Percentiles rank a stretch among this genome's conserved stretches.
Conservation (phyloP, 2,329 filamentous ascomycete species). For the Pseudopyrenochaeta lycopersici region DNA sequence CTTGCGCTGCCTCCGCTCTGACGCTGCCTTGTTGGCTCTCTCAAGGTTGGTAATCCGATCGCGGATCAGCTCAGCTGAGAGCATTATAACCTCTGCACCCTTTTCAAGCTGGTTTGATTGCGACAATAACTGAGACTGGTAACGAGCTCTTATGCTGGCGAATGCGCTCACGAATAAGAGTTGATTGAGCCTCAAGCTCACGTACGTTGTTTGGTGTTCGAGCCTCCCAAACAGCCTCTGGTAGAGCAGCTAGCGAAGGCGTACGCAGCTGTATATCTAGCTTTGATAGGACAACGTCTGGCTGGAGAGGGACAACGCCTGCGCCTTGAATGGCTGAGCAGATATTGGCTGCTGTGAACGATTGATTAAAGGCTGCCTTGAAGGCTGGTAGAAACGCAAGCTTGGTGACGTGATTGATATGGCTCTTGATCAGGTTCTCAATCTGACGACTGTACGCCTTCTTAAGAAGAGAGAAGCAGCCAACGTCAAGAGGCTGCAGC, state of each 20-base stretch:
- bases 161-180: slow-evolving; percentile 9
- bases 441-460: slow-evolving; percentile 37
- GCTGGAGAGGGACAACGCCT: slow-evolving; percentile 41
- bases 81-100: too few species aligned
- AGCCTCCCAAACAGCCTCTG: slow-evolving; percentile 1
- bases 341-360: slow-evolving; percentile 34
- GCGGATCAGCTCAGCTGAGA: slow-evolving; percentile 9
- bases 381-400: background rate
- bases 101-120: slow-evolving; percentile 9
- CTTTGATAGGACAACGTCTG: slow-evolving; percentile 38
- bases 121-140: slow-evolving; percentile 8
- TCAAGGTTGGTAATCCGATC: background rate
- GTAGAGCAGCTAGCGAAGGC: slow-evolving; percentile 3
- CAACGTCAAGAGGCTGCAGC: slow-evolving; percentile 51
- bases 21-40: slow-evolving; percentile 6
- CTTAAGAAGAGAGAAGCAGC: slow-evolving; percentile 47
- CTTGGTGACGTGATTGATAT: slow-evolving; percentile 36
- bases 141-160: slow-evolving; percentile 4
- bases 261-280: slow-evolving; percentile 23
- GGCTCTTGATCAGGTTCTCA: slow-evolving; percentile 27
- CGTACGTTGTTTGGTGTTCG: slow-evolving; percentile 10
- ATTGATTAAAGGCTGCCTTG: slow-evolving; percentile 10
- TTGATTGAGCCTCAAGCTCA: slow-evolving; percentile 11
- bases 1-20: too few species aligned
- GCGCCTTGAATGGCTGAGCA: slow-evolving; percentile 32